Evolutionary conservation across 805 yeast species (phyloP), one percentile per base, ranked within the genome.

Genomic region (Priceomyces medius): DNA sequence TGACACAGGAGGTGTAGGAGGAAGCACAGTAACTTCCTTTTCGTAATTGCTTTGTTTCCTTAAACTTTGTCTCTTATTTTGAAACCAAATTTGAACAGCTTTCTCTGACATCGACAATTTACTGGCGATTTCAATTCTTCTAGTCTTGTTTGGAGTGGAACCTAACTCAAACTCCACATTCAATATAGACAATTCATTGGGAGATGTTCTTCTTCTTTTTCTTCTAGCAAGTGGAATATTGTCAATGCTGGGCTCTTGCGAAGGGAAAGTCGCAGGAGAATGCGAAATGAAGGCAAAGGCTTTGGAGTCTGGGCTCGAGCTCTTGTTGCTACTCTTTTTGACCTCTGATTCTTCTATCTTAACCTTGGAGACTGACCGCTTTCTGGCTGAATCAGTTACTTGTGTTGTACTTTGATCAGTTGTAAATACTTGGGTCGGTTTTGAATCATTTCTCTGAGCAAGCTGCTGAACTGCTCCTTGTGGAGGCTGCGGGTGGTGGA

Each of bases 31-130:
- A 31, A 71, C 54, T 52, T 71, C 75, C 47, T 55, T 65, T 37
- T 69, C 74, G 12, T 52, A 41, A 31, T 48, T 46, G 41, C 56
- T 53, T 38, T 66, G 71, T 52, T 82, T 79, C 55, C 89, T 77
- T 48, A 84, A 65, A 27, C 90, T 76, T 64, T 91, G 97, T 63
- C 99, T 79, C 63, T 82, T 86, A 65, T 93, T 93, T 67, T 93
- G 99, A 68, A 93, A 93, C 99, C 99, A 93, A 48, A 91, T 88
- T 68, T 93, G 99, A 26, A 93, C 96, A 2, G 97, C 96, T 62
- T 90, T 88, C 63, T 90, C 97, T n/a, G 91, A 80, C 98, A 93
- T 93, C 51, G 81, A 82, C 31, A 93, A 95, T 49, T 73, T 78
- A 21, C 68, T 63, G 3, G 98, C 96, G 49, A 93, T 86, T 49